Percentiles rank a stretch among this genome's conserved stretches.
phyloP scores from a whole-genome alignment of 1,284 basidiomycete genomes.

The Grifola frondosa region DNA sequence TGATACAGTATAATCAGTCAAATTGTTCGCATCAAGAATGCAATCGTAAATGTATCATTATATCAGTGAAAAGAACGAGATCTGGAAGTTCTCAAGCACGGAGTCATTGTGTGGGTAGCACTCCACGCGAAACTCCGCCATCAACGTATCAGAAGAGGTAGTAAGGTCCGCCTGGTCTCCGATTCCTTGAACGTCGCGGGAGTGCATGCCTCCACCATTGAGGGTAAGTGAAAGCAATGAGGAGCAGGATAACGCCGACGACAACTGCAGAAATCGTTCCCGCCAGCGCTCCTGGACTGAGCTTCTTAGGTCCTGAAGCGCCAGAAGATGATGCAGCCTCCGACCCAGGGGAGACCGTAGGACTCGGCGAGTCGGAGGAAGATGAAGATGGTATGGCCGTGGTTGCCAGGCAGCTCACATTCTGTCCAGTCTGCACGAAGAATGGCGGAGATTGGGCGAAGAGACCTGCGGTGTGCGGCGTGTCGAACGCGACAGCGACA shows the following conservation, averaged over 20 bases:
- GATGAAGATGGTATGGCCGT: background rate
- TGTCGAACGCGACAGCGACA: conserved; percentile 24
- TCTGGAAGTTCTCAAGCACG: background rate
- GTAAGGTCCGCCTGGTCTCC: conserved; percentile 20
- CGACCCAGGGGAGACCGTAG: background rate
- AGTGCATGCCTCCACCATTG: conserved; percentile 17
- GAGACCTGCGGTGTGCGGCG: conserved; percentile 10
- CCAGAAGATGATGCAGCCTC: background rate
- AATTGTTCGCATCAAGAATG: background rate
- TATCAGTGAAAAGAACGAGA: too few relatives aligned
- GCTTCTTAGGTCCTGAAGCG: conserved; percentile 5
- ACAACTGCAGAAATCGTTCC: conserved; percentile 25
- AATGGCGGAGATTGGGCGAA: conserved; percentile 23
- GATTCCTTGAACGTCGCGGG: conserved; percentile 8
- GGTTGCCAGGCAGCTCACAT: conserved; percentile 10
- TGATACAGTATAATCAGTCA: conserved; percentile 20
- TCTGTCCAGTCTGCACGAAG: conserved; percentile 18
- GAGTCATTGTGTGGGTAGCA: conserved; percentile 5
- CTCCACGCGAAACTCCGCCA: conserved; percentile 2
- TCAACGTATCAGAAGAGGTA: conserved; percentile 18
- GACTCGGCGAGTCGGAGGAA: background rate
- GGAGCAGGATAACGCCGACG: conserved; percentile 22
- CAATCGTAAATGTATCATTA: background rate
- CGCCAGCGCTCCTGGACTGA: conserved; percentile 25
- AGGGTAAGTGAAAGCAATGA: conserved; percentile 25